phyloP scores from a whole-genome alignment of 352 stramenopile species.

The Pilasporangium apinafurcum region DNA sequence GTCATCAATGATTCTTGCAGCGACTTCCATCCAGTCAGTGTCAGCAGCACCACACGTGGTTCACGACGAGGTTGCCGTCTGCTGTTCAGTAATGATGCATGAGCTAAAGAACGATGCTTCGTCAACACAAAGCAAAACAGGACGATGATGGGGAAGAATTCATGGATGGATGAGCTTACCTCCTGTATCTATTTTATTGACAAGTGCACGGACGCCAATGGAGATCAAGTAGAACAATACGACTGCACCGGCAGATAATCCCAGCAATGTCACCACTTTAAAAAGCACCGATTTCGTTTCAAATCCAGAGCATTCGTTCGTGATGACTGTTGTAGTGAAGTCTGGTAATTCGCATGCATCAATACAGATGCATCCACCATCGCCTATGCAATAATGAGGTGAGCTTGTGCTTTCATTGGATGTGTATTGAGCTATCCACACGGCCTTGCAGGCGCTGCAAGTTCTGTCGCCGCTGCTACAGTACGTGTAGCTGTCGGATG shows the following conservation, averaged over 20 bases:
- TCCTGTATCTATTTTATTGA: too few relatives aligned
- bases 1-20: too few relatives aligned
- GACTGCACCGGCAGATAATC: not conserved
- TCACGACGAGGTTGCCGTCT: too few relatives aligned
- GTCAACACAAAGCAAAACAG: too few relatives aligned
- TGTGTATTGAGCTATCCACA: constrained; percentile 15
- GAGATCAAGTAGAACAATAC: not conserved
- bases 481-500: constrained; percentile 25
- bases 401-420: not conserved
- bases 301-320: constrained; percentile 8
- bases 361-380: constrained; percentile 14
- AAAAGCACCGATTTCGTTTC: too few relatives aligned
- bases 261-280: too few relatives aligned
- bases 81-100: too few relatives aligned
- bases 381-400: constrained; percentile 5
- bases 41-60: too few relatives aligned
- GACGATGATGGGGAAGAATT: too few relatives aligned
- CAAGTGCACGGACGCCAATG: constrained; percentile 5
- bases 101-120: too few relatives aligned
- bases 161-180: too few relatives aligned
- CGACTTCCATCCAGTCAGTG: too few relatives aligned
- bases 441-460: constrained; percentile 14
- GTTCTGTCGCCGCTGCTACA: constrained; percentile 12
- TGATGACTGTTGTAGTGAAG: constrained; percentile 6
- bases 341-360: constrained; percentile 5